Evolutionary conservation across 192 early-diverging fungal species (phyloP).

Genomic region (Coemansia sp.): DNA sequence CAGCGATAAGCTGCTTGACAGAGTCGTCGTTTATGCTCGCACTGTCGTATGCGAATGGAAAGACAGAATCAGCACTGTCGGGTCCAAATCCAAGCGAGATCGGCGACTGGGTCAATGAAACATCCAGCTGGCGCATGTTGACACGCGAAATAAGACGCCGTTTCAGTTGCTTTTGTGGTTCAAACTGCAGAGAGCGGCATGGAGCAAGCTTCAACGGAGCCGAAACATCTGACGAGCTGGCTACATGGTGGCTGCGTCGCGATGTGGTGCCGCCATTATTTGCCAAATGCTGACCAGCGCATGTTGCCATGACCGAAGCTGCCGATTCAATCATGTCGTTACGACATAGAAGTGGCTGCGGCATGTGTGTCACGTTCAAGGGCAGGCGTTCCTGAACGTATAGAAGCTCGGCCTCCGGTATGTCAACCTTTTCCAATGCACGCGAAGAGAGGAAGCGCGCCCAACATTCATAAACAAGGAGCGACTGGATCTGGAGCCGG

Average conservation of each 20-base stretch:
- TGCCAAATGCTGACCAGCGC: background rate
- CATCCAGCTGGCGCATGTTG: slow-evolving; percentile 4
- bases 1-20: slow-evolving; percentile 4
- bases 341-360: slow-evolving; percentile 25
- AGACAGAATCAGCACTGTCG: background rate
- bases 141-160: slow-evolving; percentile 20
- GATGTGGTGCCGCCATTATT: background rate
- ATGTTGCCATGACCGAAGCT: background rate
- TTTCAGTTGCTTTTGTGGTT: slow-evolving; percentile 23
- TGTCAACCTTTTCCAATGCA: slow-evolving; percentile 18
- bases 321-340: slow-evolving; percentile 31
- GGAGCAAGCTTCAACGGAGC: background rate
- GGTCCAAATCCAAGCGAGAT: slow-evolving; percentile 8
- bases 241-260: background rate
- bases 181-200: slow-evolving; percentile 19
- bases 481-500: slow-evolving; percentile 31
- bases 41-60: background rate
- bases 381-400: slow-evolving; percentile 45
- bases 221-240: background rate
- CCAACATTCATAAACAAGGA: slow-evolving; percentile 45
- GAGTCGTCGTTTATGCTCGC: background rate
- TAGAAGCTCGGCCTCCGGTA: slow-evolving; percentile 27
- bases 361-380: slow-evolving; percentile 30
- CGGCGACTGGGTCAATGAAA: slow-evolving; percentile 9
- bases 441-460: slow-evolving; percentile 22